phyloP scores from a whole-genome alignment of 768 basidiomycete genomes.

The Mycena indigotica region DNA sequence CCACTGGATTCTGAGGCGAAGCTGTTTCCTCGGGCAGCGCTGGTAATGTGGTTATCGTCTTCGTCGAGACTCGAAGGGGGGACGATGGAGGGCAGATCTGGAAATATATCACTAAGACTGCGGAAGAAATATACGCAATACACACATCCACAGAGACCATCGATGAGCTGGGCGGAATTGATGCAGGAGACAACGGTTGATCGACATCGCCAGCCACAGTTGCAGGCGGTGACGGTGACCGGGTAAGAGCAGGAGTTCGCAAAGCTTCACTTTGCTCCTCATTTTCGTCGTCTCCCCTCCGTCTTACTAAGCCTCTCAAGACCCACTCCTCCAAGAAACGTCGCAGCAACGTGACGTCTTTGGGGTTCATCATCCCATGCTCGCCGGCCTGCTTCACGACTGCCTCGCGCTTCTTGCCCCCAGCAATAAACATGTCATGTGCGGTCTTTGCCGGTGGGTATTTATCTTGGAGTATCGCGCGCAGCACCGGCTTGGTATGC shows the following conservation, averaged over 20 bases:
- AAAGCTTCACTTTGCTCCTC: not conserved
- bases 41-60: not conserved
- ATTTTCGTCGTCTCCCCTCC: conserved; percentile 20
- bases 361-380: conserved; percentile 46
- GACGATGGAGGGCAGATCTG: no score
- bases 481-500: conserved; percentile 65
- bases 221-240: not conserved
- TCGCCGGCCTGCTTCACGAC: conserved; percentile 31
- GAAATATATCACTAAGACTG: no score
- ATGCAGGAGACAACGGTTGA: not conserved
- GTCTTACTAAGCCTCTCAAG: conserved; percentile 34
- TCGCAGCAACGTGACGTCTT: conserved; percentile 39
- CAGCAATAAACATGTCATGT: conserved; percentile 4
- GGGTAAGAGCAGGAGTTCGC: not conserved
- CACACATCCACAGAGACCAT: not conserved
- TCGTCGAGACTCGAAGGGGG: not conserved
- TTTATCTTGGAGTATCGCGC: conserved; percentile 55
- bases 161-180: not conserved
- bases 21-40: not conserved
- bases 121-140: no score
- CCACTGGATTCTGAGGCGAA: not conserved
- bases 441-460: conserved; percentile 52
- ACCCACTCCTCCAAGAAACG: conserved; percentile 45
- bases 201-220: not conserved
- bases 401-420: not conserved